A percentile compares a stretch with the other conserved stretches of the same genome.
Evolutionary conservation across 139 green algal species (phyloP).

Genomic region (Deuterostichococcus epilithicus): DNA sequence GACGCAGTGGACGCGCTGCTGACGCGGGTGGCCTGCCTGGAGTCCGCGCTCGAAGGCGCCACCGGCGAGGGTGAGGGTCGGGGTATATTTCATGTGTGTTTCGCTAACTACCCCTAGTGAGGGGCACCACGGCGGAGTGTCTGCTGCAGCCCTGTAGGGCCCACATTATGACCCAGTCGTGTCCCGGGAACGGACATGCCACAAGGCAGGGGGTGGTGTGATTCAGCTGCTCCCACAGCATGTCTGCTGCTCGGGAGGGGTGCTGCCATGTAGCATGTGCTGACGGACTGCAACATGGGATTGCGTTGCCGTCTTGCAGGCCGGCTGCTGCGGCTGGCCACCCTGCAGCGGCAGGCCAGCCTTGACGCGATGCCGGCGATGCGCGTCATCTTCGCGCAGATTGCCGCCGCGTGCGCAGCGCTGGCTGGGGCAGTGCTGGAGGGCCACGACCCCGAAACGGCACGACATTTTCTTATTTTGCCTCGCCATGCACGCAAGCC

Average conservation of each 20-base stretch:
- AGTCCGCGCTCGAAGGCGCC: background rate
- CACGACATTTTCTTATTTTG: background rate
- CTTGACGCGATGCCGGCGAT: constrained; percentile 2
- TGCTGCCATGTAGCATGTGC: too few relatives aligned
- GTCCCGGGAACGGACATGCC: too few relatives aligned
- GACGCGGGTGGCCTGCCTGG: background rate
- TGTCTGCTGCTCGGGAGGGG: too few relatives aligned
- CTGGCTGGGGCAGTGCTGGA: background rate
- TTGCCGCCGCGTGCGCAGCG: background rate
- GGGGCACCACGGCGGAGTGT: too few relatives aligned
- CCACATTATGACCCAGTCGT: too few relatives aligned
- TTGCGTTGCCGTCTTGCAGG: background rate
- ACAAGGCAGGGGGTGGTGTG: too few relatives aligned
- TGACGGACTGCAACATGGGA: too few relatives aligned
- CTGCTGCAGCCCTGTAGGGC: too few relatives aligned
- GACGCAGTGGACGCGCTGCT: background rate
- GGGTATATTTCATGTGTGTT: background rate
- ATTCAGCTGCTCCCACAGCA: too few relatives aligned
- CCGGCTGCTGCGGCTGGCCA: background rate
- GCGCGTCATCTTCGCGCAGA: constrained; percentile 4
- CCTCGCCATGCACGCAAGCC: too few relatives aligned
- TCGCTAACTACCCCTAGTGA: background rate
- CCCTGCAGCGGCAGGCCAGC: background rate
- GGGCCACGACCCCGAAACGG: background rate
- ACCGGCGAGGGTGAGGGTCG: background rate